Evolutionary conservation across 2,329 filamentous ascomycete genomes (phyloP).

Genomic region (Neopestalotiopsis sp.): DNA sequence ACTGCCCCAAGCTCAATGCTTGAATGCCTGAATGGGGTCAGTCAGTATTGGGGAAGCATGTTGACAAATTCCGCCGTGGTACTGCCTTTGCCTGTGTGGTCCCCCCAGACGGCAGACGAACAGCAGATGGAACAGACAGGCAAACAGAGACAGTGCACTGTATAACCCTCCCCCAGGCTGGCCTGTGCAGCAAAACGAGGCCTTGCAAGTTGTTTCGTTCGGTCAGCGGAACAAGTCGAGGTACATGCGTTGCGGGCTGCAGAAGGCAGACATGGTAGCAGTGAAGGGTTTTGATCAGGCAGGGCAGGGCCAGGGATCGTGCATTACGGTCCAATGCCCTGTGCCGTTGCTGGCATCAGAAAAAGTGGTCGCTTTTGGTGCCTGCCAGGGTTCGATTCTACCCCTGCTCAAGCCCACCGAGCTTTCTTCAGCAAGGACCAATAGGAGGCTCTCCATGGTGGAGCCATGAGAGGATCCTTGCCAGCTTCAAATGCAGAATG

Average conservation of each 20-base stretch:
- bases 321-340: neutral
- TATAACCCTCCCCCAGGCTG: too few species aligned
- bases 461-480: neutral
- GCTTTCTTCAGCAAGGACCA: neutral
- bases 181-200: too few species aligned
- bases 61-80: neutral
- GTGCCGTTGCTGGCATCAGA: neutral
- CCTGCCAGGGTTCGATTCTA: neutral
- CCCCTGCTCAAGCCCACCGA: neutral
- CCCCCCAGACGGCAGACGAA: neutral
- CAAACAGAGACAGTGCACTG: neutral
- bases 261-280: neutral
- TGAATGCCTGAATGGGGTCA: neutral
- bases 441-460: neutral
- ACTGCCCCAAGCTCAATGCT: neutral
- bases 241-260: neutral
- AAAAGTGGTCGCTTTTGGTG: neutral
- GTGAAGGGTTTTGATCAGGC: neutral
- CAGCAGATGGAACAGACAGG: neutral
- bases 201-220: neutral
- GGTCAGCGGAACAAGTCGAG: neutral
- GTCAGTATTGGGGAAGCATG: neutral
- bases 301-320: neutral
- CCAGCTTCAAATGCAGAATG: neutral
- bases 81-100: neutral